These are phyloP conservation scores for Gastrodia elata DNA, from an alignment of 106 monocot species.

Conservation along the genomic window DNA sequence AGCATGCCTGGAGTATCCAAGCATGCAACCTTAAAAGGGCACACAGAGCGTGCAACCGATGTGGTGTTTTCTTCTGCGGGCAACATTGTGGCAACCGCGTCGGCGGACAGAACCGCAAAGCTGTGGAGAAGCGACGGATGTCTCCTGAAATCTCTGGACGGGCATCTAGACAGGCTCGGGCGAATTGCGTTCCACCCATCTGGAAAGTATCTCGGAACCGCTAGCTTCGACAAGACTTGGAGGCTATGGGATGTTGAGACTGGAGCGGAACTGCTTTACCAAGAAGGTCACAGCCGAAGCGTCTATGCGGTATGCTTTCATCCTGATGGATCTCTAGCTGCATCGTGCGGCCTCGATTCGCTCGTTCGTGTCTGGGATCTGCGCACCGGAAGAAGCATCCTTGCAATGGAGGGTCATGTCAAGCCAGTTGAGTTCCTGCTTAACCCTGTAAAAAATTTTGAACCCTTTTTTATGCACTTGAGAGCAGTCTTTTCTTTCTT, in stretches of 20 bases:
- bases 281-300: conserved; percentile 93
- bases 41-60: conserved; percentile 83
- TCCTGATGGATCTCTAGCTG: conserved; percentile 88
- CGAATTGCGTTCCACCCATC: conserved; percentile 91
- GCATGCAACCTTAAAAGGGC: conserved; percentile 64
- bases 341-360: conserved; percentile 89
- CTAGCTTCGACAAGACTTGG: conserved; percentile 99
- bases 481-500: not conserved
- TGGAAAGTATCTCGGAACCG: conserved; percentile 83
- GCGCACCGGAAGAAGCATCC: conserved; percentile 86
- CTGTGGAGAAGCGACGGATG: conserved; percentile 63
- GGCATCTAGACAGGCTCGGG: conserved; percentile 78
- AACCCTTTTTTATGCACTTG: not conserved
- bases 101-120: conserved; percentile 88
- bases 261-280: conserved; percentile 68
- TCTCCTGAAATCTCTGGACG: conserved; percentile 58
- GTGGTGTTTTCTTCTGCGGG: conserved; percentile 80
- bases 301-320: conserved; percentile 79
- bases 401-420: conserved; percentile 84
- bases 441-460: no score
- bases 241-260: conserved; percentile 87
- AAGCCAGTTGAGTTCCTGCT: conserved; percentile 72
- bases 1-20: conserved; percentile 71
- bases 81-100: conserved; percentile 67
- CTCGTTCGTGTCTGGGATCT: conserved; percentile 93